A percentile compares a stretch with the other conserved stretches of the same genome.
Conservation (phyloP, 2,329 filamentous ascomycete species). For the Exophiala aquamarina region DNA sequence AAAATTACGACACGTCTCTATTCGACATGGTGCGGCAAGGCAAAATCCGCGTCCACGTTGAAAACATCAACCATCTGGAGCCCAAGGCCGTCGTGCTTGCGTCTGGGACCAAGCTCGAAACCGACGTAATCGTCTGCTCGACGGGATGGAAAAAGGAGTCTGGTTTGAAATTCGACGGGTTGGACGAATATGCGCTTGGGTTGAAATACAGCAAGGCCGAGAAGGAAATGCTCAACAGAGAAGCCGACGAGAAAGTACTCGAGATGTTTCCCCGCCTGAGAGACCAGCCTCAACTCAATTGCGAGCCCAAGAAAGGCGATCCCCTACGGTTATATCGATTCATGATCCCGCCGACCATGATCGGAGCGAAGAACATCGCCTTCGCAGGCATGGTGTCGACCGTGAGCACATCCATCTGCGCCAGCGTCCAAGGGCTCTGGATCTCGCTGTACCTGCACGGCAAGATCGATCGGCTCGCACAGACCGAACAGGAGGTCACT, state of each 20-base stretch:
- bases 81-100: slow-evolving; percentile 48
- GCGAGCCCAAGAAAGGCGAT: slow-evolving; percentile 1
- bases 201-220: slow-evolving; percentile 41
- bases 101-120: slow-evolving; percentile 43
- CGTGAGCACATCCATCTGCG: slow-evolving; percentile 44
- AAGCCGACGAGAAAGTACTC: slow-evolving; percentile 53
- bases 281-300: slow-evolving; percentile 38
- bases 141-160: slow-evolving; percentile 58
- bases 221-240: slow-evolving; percentile 37
- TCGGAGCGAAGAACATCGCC: slow-evolving; percentile 44
- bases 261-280: slow-evolving; percentile 50
- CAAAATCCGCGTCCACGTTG: slow-evolving; percentile 56
- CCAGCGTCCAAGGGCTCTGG: slow-evolving; percentile 58
- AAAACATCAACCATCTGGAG: slow-evolving; percentile 52
- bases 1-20: slow-evolving; percentile 60
- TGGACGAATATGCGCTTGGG: slow-evolving; percentile 45
- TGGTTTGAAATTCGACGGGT: slow-evolving; percentile 49
- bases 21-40: slow-evolving; percentile 57
- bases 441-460: slow-evolving; percentile 63
- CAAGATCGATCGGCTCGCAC: slow-evolving; percentile 37
- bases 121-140: slow-evolving; percentile 53
- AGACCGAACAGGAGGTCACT: slow-evolving; percentile 42
- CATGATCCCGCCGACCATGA: slow-evolving; percentile 43
- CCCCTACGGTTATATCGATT: slow-evolving; percentile 48
- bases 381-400: slow-evolving; percentile 50